A percentile compares a stretch with the other conserved stretches of the same genome.
Conservation (phyloP, 345 rosid species). For the Aquilaria malaccensis region DNA sequence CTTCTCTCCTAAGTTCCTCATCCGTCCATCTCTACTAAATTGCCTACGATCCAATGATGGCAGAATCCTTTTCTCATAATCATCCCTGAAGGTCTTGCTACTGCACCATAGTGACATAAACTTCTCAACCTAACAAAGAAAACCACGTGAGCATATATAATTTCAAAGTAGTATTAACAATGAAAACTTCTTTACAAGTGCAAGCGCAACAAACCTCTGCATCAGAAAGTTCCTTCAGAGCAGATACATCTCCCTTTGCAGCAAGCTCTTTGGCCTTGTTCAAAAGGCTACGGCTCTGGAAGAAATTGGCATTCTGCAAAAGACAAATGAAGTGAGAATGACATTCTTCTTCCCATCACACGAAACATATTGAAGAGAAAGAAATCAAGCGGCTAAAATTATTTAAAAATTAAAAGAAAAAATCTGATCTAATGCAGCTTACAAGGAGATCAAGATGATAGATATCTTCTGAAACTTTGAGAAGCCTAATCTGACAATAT, state of each 20-base stretch:
- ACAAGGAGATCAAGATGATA: too few species aligned
- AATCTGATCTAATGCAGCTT: too few species aligned
- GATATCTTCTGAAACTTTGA: too few species aligned
- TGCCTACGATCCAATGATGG: slow-evolving; percentile 51
- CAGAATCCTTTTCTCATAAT: slow-evolving; percentile 53
- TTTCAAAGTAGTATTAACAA: neutral
- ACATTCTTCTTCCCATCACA: too few species aligned
- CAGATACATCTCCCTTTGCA: slow-evolving; percentile 36
- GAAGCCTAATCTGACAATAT: too few species aligned
- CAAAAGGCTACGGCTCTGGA: slow-evolving; percentile 29
- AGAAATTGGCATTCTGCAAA: slow-evolving; percentile 40
- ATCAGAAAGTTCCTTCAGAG: slow-evolving; percentile 37
- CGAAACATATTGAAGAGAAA: too few species aligned
- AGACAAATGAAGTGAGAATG: neutral
- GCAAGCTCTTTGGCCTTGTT: slow-evolving; percentile 43
- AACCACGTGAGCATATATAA: too few species aligned
- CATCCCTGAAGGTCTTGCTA: slow-evolving; percentile 57
- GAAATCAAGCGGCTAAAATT: too few species aligned
- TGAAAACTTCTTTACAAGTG: too few species aligned
- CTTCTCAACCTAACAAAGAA: slow-evolving; percentile 51
- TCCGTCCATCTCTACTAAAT: slow-evolving; percentile 62
- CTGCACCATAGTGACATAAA: slow-evolving; percentile 64
- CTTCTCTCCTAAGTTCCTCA: slow-evolving; percentile 51
- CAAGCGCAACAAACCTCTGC: slow-evolving; percentile 28
- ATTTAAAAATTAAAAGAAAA: too few species aligned